Evolutionary conservation across 768 basidiomycete genomes (phyloP), one percentile per base, ranked within the genome.

Genomic region (Russula earlei): DNA sequence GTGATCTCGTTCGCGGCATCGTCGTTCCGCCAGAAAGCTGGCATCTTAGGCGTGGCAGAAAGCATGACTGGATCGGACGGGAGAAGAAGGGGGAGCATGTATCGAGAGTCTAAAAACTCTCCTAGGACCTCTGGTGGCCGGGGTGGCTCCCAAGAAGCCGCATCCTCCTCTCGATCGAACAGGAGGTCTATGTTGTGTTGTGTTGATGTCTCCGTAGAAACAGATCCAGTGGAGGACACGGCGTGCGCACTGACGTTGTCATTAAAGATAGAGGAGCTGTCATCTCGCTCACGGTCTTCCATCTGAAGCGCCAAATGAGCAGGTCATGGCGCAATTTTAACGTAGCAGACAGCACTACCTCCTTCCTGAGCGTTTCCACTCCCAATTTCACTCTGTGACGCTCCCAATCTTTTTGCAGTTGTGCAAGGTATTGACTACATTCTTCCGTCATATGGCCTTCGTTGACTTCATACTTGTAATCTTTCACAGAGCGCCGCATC

Each of bases 341-440:
- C 7, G 24, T n/a, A 38, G 17, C 22, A 29, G 24, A 59, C 10
- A 27, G 31, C 24, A 67, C 53, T 57, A 90, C 87, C 81, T 92
- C 89, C 70, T 84, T 87, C 57, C 87, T 83, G 33, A 92, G 72
- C 9, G 85, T 84, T 64, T 91, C 85, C 9, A 95, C 91, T 4
- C 91, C 89, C 31, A 88, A 73, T 66, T 91, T 88, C 31, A 94
- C 83, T 42, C 92, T 77, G 67, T 91, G 86, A 54, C 90, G 75
- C 69, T 99, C 95, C 95, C 95, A 99, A 67, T 98, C 94, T 66
- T 91, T 94, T 71, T 97, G 94, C 9, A 99, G 74, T 64, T 98
- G 95, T 3, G 83, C 87, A 25, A 98, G 79, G 64, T 98, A 98
- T 71, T 96, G 91, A 37, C 81, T 76, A 66, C 95, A 98, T 68